Evolutionary conservation across 2,329 filamentous ascomycete genomes (phyloP), one percentile per base, ranked within the genome.

Genomic region (Calycina herbarum): DNA sequence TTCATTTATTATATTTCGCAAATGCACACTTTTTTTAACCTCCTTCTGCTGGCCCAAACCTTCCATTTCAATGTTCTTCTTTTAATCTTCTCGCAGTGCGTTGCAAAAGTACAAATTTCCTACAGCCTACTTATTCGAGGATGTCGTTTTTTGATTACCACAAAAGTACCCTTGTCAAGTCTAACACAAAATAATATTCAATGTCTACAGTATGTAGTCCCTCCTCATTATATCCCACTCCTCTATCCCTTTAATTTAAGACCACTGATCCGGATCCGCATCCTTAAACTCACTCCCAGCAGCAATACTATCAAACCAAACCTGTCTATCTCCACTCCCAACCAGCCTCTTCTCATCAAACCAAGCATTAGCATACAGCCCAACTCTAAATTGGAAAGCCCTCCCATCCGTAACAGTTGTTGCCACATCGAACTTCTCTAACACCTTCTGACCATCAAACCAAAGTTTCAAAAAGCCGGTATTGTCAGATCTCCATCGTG

Each of bases 291-390:
- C 75, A 2, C 78, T 79, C 0, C 80, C 82, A 7, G 79, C 74
- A 5, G 79, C 77, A 66, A 84, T 78, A 75, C 83, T 78, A 68
- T 84, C 82, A 68, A 79, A 82, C 80, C 81, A 85, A n/a, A 83
- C 71, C 73, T 82, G 77, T 10, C 82, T 75, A 27, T 78, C 79
- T 0, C 71, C 69, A 17, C 67, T 77, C 0, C 80, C 81, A 58
- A 75, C 68, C 70, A 77, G 76, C 15, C 74, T 70, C 0, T 73
- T 73, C 45, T 80, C 75, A 66, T 83, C 81, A 65, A 81, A 74
- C 82, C 82, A 84, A 11, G 78, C 77, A 70, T 83, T 84, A 0
- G 81, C 82, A 72, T 84, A 84, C 38, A 83, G 72, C 0, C 82
- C 82, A 13, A 83, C 78, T 5, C 78, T 73, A 73, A 82, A 83